Evolutionary conservation across 768 basidiomycete species (phyloP).

Genomic region (Mycena belliarum): DNA sequence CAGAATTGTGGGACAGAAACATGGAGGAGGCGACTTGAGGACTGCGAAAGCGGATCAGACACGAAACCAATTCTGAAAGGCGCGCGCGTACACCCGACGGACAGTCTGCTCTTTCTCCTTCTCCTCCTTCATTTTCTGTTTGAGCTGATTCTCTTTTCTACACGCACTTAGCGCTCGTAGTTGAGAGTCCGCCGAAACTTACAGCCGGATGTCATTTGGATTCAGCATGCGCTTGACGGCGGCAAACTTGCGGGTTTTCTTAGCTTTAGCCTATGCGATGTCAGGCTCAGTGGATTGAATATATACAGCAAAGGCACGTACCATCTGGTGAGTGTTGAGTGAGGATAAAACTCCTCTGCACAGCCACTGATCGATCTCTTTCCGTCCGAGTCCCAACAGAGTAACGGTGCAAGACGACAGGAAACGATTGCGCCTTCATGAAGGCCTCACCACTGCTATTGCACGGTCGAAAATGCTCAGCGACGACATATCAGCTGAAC

Average conservation of each 20-base stretch:
- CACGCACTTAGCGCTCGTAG: constrained; percentile 12
- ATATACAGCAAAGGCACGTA: background rate
- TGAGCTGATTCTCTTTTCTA: constrained; percentile 93
- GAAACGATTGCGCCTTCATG: too few relatives aligned
- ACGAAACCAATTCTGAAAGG: background rate
- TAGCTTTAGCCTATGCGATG: constrained; percentile 72
- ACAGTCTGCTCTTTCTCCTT: constrained; percentile 78
- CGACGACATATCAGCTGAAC: too few relatives aligned
- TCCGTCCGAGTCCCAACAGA: too few relatives aligned
- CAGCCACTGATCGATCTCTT: background rate
- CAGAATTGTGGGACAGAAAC: constrained; percentile 92
- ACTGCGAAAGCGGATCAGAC: constrained; percentile 38
- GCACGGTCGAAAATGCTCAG: too few relatives aligned
- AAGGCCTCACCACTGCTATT: too few relatives aligned
- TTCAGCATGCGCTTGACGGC: constrained; percentile 91
- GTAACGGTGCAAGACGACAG: too few relatives aligned
- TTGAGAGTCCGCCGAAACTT: constrained; percentile 30
- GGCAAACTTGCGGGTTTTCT: constrained; percentile 95
- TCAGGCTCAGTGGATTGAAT: background rate
- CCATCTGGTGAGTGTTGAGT: background rate
- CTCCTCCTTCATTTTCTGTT: constrained; percentile 83
- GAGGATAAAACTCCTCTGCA: background rate
- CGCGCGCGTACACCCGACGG: constrained; percentile 62
- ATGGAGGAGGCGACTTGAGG: constrained; percentile 87
- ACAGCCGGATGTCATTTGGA: constrained; percentile 93